Evolutionary conservation across 2,329 filamentous ascomycete species (phyloP), one percentile per base, ranked within the genome.

Genomic region (Ceratocystis huliohia): DNA sequence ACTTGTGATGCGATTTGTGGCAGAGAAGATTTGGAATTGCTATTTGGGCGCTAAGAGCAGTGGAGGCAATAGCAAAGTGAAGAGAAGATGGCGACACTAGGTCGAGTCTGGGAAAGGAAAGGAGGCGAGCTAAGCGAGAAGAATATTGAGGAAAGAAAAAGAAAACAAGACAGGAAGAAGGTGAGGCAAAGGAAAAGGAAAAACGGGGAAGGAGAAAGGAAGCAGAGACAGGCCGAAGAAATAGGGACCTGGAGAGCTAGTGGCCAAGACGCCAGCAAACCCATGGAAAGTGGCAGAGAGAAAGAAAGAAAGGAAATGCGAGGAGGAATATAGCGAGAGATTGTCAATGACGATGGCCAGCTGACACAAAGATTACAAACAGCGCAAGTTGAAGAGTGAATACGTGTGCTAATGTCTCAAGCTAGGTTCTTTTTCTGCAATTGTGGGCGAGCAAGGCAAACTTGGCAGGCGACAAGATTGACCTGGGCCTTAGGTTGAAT

Each of bases 41-140:
- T 15, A 6, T n/a, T 22, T 28, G 17, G 25, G 22, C 5, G 28
- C 45, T 8, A n/a, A 50, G 46, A 22, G 20, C 7, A 50, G 46
- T 3, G 46, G 20, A 22, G 20, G 46, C 15, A 22, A 50, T n/a
- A 50, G 28, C n/a, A 17, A 41, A 22, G 28, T 7, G 20, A 25
- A 65, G 37, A 28, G 22, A 61, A n/a, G 41, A 46, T 22, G 25
- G 37, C 25, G 28, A n/a, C n/a, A 59, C 25, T 57, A 17, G 53
- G 53, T 8, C 25, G 13, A 57, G 28, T 13, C 25, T 30, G n/a
- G n/a, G 28, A 30, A 17, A 57, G 25, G 33, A 28, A 45, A 62
- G 57, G 44, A 67, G 30, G 37, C 48, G 50, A 59, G 44, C 53
- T 67, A 67, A 57, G 66, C 50, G 61, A 67, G 41, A 64, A 41